Evolutionary conservation across 2,329 filamentous ascomycete genomes (phyloP).

Genomic region (Colletotrichum chlorophyti): DNA sequence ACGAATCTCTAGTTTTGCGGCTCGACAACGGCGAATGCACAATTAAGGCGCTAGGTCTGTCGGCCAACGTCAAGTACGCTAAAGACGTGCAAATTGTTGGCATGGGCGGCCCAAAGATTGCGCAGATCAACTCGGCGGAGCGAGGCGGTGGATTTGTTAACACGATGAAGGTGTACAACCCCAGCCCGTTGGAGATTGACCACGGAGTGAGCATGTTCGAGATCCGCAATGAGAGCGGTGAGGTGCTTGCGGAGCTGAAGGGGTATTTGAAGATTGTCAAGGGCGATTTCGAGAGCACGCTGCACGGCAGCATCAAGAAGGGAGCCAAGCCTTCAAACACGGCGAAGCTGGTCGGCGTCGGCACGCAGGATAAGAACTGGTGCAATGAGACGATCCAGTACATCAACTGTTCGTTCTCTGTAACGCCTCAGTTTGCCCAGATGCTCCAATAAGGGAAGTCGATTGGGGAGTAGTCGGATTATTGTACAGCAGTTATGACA

Average conservation of each 20-base stretch:
- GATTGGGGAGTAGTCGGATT: not conserved
- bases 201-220: constrained; percentile 40
- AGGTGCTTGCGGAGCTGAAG: constrained; percentile 35
- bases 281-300: constrained; percentile 36
- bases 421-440: constrained; percentile 21
- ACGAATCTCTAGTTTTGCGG: constrained; percentile 36
- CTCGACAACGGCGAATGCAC: constrained; percentile 38
- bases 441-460: constrained; percentile 5
- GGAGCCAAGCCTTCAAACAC: constrained; percentile 29
- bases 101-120: constrained; percentile 35
- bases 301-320: constrained; percentile 33
- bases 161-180: constrained; percentile 36
- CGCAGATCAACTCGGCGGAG: constrained; percentile 32
- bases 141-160: constrained; percentile 28
- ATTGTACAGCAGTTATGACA: not conserved
- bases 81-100: constrained; percentile 37
- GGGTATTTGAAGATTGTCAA: constrained; percentile 37
- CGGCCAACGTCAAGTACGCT: constrained; percentile 33
- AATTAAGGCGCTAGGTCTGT: constrained; percentile 34
- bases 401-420: constrained; percentile 32
- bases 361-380: constrained; percentile 36
- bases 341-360: constrained; percentile 35
- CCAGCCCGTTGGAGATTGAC: constrained; percentile 40
- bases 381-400: constrained; percentile 36
- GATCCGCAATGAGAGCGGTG: constrained; percentile 35